These are phyloP conservation scores for Ophiorrhiza pumila DNA, from an alignment of 257 asterid species.

Conservation along the genomic window DNA sequence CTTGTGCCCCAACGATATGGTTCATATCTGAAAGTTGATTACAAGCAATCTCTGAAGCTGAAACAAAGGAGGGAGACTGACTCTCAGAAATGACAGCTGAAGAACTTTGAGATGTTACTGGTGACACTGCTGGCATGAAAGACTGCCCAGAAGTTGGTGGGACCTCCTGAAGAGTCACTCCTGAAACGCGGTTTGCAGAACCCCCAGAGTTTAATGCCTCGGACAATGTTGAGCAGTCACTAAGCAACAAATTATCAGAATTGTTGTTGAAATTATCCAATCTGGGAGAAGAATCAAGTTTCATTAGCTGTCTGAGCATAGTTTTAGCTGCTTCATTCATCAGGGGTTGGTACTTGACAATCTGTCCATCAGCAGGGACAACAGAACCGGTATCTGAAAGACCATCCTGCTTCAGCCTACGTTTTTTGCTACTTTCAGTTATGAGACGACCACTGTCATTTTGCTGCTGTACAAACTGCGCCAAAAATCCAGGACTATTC, in stretches of 20 bases:
- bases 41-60: constrained; percentile 30
- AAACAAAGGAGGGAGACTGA: constrained; percentile 33
- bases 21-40: constrained; percentile 23
- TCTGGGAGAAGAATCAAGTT: constrained; percentile 63
- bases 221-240: constrained; percentile 36
- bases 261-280: constrained; percentile 43
- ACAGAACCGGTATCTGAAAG: constrained; percentile 34
- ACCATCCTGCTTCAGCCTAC: constrained; percentile 75
- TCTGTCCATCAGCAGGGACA: constrained; percentile 65
- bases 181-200: constrained; percentile 41
- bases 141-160: constrained; percentile 40
- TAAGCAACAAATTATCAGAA: constrained; percentile 49
- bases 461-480: constrained; percentile 86
- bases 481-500: constrained; percentile 87
- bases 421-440: constrained; percentile 73
- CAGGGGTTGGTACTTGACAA: constrained; percentile 74
- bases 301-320: constrained; percentile 67
- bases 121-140: constrained; percentile 30
- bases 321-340: constrained; percentile 85
- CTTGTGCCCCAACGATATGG: constrained; percentile 36
- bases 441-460: constrained; percentile 56
- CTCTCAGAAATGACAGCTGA: constrained; percentile 34
- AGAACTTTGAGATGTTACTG: constrained; percentile 22
- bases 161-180: constrained; percentile 75
- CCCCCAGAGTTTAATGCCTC: constrained; percentile 31